A percentile compares a stretch with the other conserved stretches of the same genome.
Conservation (phyloP, 768 basidiomycete species). For the Leccinellum albellum region DNA sequence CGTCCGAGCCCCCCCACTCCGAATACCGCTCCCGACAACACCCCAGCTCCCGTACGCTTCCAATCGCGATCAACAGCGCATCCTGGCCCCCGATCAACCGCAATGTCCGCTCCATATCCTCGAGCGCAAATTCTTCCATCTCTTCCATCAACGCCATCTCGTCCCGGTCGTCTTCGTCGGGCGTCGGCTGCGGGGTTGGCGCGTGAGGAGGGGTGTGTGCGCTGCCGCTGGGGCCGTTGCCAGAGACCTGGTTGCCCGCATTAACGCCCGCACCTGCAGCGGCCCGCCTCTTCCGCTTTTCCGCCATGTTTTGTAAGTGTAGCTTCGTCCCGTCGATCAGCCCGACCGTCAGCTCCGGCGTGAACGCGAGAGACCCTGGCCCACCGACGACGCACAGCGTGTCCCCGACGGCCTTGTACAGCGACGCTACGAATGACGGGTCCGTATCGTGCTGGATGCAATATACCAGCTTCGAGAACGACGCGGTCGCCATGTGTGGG, state of each 20-base stretch:
- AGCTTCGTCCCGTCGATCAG: constrained; percentile 68
- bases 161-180: constrained; percentile 52
- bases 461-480: constrained; percentile 61
- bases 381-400: constrained; percentile 53
- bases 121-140: constrained; percentile 78
- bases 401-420: constrained; percentile 70
- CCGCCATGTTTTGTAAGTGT: constrained; percentile 66
- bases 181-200: too few relatives aligned
- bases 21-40: constrained; percentile 37
- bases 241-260: too few relatives aligned
- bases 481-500: constrained; percentile 62
- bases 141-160: constrained; percentile 73
- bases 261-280: constrained; percentile 16
- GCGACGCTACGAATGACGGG: constrained; percentile 70
- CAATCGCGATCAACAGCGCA: constrained; percentile 63
- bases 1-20: constrained; percentile 46
- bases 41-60: constrained; percentile 70
- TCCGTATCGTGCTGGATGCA: constrained; percentile 68
- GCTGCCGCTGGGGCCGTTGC: background rate
- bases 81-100: constrained; percentile 53
- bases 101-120: constrained; percentile 73
- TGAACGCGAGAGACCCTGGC: constrained; percentile 40
- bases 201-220: background rate
- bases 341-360: constrained; percentile 49
- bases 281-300: constrained; percentile 57